A percentile compares a stretch with the other conserved stretches of the same genome.
Evolutionary conservation across 352 stramenopile genomes (phyloP).

Genomic region (Phytophthora agathidicida): DNA sequence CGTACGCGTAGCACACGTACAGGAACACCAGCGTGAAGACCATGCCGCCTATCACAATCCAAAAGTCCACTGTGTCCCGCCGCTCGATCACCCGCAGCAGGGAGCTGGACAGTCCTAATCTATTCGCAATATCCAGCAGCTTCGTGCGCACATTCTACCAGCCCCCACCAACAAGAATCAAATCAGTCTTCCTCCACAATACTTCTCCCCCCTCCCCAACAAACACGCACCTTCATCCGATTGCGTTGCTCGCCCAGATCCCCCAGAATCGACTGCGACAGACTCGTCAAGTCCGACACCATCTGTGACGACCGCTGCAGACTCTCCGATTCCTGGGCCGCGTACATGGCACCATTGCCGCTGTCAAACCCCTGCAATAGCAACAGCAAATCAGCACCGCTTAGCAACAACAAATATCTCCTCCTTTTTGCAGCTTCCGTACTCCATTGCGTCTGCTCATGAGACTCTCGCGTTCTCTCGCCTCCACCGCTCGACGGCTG

Average conservation of each 20-base stretch:
- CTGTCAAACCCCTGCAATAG: constrained; percentile 60
- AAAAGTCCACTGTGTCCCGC: constrained; percentile 83
- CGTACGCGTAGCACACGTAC: constrained; percentile 75
- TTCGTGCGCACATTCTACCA: constrained; percentile 65
- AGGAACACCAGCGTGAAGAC: constrained; percentile 82
- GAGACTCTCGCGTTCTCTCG: constrained; percentile 76
- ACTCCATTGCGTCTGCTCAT: constrained; percentile 67
- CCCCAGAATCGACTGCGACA: constrained; percentile 75
- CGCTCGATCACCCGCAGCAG: constrained; percentile 84
- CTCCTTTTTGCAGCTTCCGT: not conserved
- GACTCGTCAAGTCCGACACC: constrained; percentile 78
- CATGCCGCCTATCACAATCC: constrained; percentile 87
- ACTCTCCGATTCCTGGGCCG: constrained; percentile 79
- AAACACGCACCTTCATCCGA: constrained; percentile 60
- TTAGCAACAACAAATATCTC: not conserved
- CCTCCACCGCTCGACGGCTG: constrained; percentile 70
- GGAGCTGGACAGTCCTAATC: constrained; percentile 81
- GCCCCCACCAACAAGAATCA: constrained; percentile 11
- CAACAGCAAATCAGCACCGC: not conserved
- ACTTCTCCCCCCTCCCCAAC: not conserved
- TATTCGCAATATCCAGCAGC: constrained; percentile 84
- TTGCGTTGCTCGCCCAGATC: constrained; percentile 74
- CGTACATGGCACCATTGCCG: constrained; percentile 75
- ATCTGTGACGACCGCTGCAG: constrained; percentile 81
- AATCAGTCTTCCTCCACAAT: not conserved